Evolutionary conservation across 495 filamentous ascomycete genomes (phyloP).

Genomic region (Daldinia concentrica): DNA sequence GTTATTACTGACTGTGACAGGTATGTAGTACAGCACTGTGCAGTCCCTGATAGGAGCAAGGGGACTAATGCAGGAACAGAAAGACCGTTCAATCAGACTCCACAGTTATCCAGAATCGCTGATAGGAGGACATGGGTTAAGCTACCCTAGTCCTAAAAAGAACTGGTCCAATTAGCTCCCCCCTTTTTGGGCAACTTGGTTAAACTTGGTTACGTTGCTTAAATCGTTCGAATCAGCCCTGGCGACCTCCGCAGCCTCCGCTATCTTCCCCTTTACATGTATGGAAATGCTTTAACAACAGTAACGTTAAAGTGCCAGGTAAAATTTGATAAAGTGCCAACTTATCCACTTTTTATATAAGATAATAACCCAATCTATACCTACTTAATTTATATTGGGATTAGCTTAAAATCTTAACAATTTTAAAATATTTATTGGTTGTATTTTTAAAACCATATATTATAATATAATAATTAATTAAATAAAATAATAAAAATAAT

Average conservation of each 20-base stretch:
- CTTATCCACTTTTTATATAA: no score
- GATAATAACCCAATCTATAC: no score
- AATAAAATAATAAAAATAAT: no score
- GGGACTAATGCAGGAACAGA: constrained; percentile 47
- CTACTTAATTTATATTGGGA: no score
- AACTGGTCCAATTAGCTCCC: constrained; percentile 26
- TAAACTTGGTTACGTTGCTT: constrained; percentile 29
- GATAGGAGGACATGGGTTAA: constrained; percentile 33
- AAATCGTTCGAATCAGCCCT: constrained; percentile 7
- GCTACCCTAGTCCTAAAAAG: constrained; percentile 22
- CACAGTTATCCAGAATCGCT: constrained; percentile 13
- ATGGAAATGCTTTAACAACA: background rate
- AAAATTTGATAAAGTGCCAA: no score
- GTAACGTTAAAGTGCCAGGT: no score
- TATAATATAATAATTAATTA: no score
- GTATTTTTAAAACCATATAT: no score
- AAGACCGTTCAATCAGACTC: constrained; percentile 28
- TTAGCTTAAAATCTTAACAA: no score
- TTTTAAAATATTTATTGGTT: no score
- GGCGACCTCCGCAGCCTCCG: constrained; percentile 5
- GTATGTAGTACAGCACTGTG: constrained; percentile 23
- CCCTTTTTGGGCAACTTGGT: background rate
- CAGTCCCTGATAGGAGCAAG: constrained; percentile 23
- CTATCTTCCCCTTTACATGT: constrained; percentile 21
- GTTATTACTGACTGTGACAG: background rate